phyloP scores from a whole-genome alignment of 352 stramenopile genomes.

The Pythium scleroteichum region DNA sequence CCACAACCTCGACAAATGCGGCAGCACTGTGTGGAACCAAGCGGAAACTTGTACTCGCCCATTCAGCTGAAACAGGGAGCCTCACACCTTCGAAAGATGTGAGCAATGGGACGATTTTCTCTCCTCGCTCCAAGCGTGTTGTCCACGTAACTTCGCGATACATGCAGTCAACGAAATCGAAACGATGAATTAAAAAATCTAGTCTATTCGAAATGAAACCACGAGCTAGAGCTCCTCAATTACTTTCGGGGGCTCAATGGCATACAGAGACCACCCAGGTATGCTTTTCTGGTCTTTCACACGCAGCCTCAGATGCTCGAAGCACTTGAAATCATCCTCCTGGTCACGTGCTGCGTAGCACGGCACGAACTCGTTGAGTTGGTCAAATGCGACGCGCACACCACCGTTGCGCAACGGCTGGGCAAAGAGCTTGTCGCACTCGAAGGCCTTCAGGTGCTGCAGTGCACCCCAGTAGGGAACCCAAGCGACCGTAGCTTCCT shows the following conservation, averaged over 20 bases:
- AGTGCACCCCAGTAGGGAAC: conserved; percentile 69
- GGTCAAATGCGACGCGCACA: conserved; percentile 65
- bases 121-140: conserved; percentile 24
- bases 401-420: conserved; percentile 66
- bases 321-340: conserved; percentile 54
- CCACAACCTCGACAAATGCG: not conserved
- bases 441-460: conserved; percentile 42
- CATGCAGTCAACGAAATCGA: conserved; percentile 14
- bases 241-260: conserved; percentile 1
- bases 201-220: not conserved
- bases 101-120: conserved; percentile 14
- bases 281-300: conserved; percentile 86
- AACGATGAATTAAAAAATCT: conserved; percentile 15
- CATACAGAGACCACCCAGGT: conserved; percentile 73
- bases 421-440: conserved; percentile 53
- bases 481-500: conserved; percentile 70
- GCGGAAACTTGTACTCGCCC: conserved; percentile 27
- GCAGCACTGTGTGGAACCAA: conserved; percentile 16
- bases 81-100: conserved; percentile 11
- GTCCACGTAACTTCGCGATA: conserved; percentile 31
- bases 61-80: not conserved
- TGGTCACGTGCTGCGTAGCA: conserved; percentile 49
- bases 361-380: conserved; percentile 77
- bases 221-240: conserved; percentile 8
- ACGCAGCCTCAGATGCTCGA: conserved; percentile 68